Evolutionary conservation across 2,329 filamentous ascomycete genomes (phyloP), one percentile per base, ranked within the genome.

Genomic region (Pseudonectria foliicola): DNA sequence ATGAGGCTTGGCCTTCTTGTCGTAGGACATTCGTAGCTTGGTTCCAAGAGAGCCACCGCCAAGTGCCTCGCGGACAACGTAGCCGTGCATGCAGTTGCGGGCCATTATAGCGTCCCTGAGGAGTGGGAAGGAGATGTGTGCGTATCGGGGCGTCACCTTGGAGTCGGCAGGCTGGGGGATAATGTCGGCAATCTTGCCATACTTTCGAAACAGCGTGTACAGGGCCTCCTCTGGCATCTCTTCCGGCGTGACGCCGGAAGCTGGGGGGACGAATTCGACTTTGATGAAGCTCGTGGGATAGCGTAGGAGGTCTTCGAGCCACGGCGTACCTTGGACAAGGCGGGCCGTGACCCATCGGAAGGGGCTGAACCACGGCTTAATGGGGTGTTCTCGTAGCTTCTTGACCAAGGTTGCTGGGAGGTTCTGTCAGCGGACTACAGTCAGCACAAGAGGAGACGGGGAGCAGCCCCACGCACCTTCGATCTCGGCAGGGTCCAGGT

Each of bases 301-400:
- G 6, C 88, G 77, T 48, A 87, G 84, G 18, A 98, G 66, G 55
- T 98, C 92, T 54, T 96, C 92, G 3, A 96, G 73, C 92, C 92
- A 98, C 0, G 92, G 92, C 14, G 80, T 77, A 8, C 92, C 92
- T 36, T 77, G 71, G 3, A 98, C 92, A 6, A 88, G 65, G 15
- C 79, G 78, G 4, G 80, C 78, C 31, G 76, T 73, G 37, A 94
- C 80, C 11, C 73, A 64, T 14, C 77, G 71, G 45, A 95, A 81
- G 0, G 88, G 88, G 48, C 82, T 93, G 67, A 92, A 95, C 85
- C 89, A 94, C 3, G 90, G 89, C 41, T 80, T 85, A 25, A 94
- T 75, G 0, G 82, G 82, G 12, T 80, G 71, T 40, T 86, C 68
- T 37, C 73, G 65, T 2, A 96, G 67, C 44, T 82, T 72, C 23